Conservation (phyloP, 108 stramenopile species). For the Fistulifera pelliculosa region DNA sequence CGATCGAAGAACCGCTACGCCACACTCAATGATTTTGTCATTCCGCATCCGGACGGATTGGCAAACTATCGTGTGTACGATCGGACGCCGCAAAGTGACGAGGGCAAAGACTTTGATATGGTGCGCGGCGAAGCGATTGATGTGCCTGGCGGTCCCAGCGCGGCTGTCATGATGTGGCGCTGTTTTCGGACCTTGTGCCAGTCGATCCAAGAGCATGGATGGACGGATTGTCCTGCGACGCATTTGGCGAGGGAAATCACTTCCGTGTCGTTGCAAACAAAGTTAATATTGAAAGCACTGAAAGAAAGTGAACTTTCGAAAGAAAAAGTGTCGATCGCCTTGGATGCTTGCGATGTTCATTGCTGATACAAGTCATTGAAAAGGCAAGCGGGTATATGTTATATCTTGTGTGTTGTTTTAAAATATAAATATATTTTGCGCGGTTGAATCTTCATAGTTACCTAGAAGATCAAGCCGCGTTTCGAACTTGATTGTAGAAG, state of each 20-base stretch:
- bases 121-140: slow-evolving; percentile 28
- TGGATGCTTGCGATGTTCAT: background rate
- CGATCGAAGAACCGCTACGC: slow-evolving; percentile 20
- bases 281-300: slow-evolving; percentile 20
- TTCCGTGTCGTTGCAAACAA: slow-evolving; percentile 33
- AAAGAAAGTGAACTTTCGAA: slow-evolving; percentile 1
- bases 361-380: background rate
- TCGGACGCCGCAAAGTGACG: slow-evolving; percentile 7
- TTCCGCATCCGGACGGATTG: slow-evolving; percentile 38
- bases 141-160: slow-evolving; percentile 19
- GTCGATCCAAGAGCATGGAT: slow-evolving; percentile 19
- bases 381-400: background rate
- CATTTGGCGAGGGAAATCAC: slow-evolving; percentile 20
- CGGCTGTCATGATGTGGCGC: slow-evolving; percentile 34
- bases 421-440: background rate
- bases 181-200: slow-evolving; percentile 19
- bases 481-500: slow-evolving; percentile 55
- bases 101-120: slow-evolving; percentile 11
- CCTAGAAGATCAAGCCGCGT: too few species aligned
- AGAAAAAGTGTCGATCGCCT: background rate
- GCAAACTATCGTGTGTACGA: slow-evolving; percentile 35
- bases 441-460: too few species aligned
- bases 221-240: slow-evolving; percentile 18
- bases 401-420: background rate
- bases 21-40: slow-evolving; percentile 37